Evolutionary conservation across 2,329 filamentous ascomycete genomes (phyloP), one percentile per base, ranked within the genome.

Genomic region (Fusarium scirpi): DNA sequence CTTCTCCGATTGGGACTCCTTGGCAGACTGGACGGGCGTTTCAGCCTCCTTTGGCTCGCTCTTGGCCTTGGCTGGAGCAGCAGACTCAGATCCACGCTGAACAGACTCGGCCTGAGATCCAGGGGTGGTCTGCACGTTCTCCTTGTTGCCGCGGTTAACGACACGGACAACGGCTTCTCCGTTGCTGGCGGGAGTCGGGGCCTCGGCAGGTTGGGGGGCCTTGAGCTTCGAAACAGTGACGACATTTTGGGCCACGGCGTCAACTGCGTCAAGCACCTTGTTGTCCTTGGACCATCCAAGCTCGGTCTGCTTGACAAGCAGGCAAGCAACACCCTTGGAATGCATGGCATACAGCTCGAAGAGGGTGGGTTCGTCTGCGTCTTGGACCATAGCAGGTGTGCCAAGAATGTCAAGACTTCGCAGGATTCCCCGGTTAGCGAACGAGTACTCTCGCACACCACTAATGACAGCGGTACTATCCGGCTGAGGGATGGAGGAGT

Each of bases 301-400:
- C 80, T 98, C 95, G 54, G 91, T 89, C 78, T 95, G 93, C 79
- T 92, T 95, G 78, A 99, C 90, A 69, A 90, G 90, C 56, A 98
- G 80, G 75, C 93, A 95, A 20, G 94, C 94, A n/a, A 98, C 94
- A 66, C 96, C 96, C 82, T 94, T 97, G 13, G 96, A 98, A 80
- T 99, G 95, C 91, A 98, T 97, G 32, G 94, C 92, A 78, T 99
- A 99, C 12, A 99, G 86, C 83, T 99, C 96, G 76, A 99, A 98
- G 16, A 98, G 83, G 0, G 91, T 90, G 18, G 89, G 89, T 69
- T 96, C 92, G 24, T 91, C 90, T 25, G 85, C 85, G 41, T 88
- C 87, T 64, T 89, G 85, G 9, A 86, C 82, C 67, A 89, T 87
- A 58, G 91, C 88, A 34, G 92, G 90, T 73, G 86, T 90, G 75